Percentiles rank a stretch among this genome's conserved stretches.
phyloP scores from a whole-genome alignment of 306 rosid genomes.

The Cicer pinnatifidum region DNA sequence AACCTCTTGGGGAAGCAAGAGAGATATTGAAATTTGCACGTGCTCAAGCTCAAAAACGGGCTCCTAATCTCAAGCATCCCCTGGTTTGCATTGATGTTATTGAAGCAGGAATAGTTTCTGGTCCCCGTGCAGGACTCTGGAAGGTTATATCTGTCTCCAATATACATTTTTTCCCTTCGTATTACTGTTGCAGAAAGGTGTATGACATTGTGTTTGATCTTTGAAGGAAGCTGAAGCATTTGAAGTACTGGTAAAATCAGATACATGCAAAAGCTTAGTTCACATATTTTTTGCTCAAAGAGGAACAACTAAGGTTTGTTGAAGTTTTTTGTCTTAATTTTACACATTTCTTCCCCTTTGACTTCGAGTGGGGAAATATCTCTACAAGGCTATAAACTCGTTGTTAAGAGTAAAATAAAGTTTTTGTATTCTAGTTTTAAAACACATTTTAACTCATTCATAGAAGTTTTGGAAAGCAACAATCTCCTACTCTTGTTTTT shows the following conservation, averaged over 20 bases:
- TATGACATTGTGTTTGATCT: slow-evolving; percentile 47
- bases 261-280: slow-evolving; percentile 77
- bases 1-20: slow-evolving; percentile 91
- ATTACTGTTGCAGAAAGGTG: slow-evolving; percentile 21
- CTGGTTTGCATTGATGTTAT: slow-evolving; percentile 88
- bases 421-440: slow-evolving; percentile 20
- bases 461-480: slow-evolving; percentile 27
- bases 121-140: slow-evolving; percentile 88
- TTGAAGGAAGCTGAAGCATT: slow-evolving; percentile 87
- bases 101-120: slow-evolving; percentile 83
- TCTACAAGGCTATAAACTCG: slow-evolving; percentile 13
- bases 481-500: neutral
- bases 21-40: slow-evolving; percentile 84
- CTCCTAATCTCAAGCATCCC: slow-evolving; percentile 92
- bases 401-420: slow-evolving; percentile 19
- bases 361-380: neutral
- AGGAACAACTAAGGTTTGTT: slow-evolving; percentile 88
- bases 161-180: slow-evolving; percentile 34
- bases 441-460: slow-evolving; percentile 12
- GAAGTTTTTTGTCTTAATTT: slow-evolving; percentile 25
- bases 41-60: slow-evolving; percentile 69
- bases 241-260: slow-evolving; percentile 64
- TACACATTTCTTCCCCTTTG: neutral
- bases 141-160: slow-evolving; percentile 65
- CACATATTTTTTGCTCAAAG: slow-evolving; percentile 91